Conservation (phyloP, 768 basidiomycete genomes). For the Collybiopsis confluens region DNA sequence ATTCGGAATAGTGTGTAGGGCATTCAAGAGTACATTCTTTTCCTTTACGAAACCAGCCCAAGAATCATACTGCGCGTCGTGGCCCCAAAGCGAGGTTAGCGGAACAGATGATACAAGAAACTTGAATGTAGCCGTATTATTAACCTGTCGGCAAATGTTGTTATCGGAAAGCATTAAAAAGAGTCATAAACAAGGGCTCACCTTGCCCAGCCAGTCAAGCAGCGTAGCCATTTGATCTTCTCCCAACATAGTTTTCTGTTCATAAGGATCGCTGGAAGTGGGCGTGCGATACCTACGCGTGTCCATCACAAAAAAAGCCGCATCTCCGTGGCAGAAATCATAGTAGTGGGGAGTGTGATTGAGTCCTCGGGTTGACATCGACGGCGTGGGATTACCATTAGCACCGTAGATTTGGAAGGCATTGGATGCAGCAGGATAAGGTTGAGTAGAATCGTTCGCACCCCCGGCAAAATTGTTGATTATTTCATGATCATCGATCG, state of each 20-base stretch:
- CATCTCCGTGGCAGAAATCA: slow-evolving; percentile 62
- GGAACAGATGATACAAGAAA: slow-evolving; percentile 74
- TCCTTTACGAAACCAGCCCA: slow-evolving; percentile 66
- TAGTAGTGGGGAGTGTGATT: slow-evolving; percentile 46
- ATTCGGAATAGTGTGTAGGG: slow-evolving; percentile 65
- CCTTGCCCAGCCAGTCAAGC: slow-evolving; percentile 58
- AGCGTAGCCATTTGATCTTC: slow-evolving; percentile 57
- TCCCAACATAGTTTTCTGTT: slow-evolving; percentile 64
- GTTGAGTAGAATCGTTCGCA: slow-evolving; percentile 45
- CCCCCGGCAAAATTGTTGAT: slow-evolving; percentile 65
- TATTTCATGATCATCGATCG: slow-evolving; percentile 75
- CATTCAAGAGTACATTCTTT: slow-evolving; percentile 50
- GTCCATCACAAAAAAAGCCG: slow-evolving; percentile 77
- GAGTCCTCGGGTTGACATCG: slow-evolving; percentile 31
- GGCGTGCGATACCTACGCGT: slow-evolving; percentile 56
- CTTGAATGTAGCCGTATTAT: slow-evolving; percentile 70
- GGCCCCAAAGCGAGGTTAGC: slow-evolving; percentile 67
- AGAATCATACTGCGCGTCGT: slow-evolving; percentile 58
- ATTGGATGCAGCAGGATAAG: slow-evolving; percentile 53
- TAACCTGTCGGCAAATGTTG: slow-evolving; percentile 50
- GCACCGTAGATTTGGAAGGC: slow-evolving; percentile 65
- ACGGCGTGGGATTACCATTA: slow-evolving; percentile 44
- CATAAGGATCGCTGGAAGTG: slow-evolving; percentile 29
- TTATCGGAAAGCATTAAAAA: too few relatives aligned
- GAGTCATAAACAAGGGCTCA: too few relatives aligned